Percentiles rank a stretch among this genome's conserved stretches.
Evolutionary conservation across 2,329 filamentous ascomycete species (phyloP).

Genomic region (Microascus cirrosus): DNA sequence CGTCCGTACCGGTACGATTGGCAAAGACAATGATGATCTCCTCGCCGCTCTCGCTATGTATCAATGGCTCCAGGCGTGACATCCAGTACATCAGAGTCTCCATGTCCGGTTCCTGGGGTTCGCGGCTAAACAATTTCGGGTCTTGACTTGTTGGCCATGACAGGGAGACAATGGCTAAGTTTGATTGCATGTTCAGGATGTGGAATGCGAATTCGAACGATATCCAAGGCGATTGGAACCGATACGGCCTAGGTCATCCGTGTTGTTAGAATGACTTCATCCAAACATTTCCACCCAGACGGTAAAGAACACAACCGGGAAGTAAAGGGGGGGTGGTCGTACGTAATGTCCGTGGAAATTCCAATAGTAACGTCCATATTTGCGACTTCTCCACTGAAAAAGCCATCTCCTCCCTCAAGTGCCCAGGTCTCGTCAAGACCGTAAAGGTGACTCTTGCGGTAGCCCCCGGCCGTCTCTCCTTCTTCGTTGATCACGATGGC

Average conservation of each 20-base stretch:
- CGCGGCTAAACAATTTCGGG: constrained; percentile 29
- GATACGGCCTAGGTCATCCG: constrained; percentile 1
- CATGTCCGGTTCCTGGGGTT: constrained; percentile 52
- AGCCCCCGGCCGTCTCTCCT: constrained; percentile 39
- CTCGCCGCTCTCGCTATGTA: constrained; percentile 34
- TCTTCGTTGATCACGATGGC: constrained; percentile 34
- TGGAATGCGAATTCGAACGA: constrained; percentile 32
- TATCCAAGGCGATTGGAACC: constrained; percentile 8
- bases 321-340: no score
- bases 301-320: no score
- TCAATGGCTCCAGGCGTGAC: constrained; percentile 56
- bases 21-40: constrained; percentile 61
- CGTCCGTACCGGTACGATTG: constrained; percentile 60
- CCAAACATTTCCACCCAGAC: no score
- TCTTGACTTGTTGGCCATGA: constrained; percentile 59
- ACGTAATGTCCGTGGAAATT: constrained; percentile 48
- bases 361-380: constrained; percentile 36
- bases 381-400: constrained; percentile 26
- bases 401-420: constrained; percentile 36
- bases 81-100: constrained; percentile 70
- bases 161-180: constrained; percentile 63
- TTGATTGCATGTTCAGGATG: constrained; percentile 41
- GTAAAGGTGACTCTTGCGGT: constrained; percentile 43
- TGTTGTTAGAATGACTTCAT: not conserved
- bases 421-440: constrained; percentile 53